Base-by-base conservation (phyloP, 345 rosid genomes). In the Garcia nutans region DNA sequence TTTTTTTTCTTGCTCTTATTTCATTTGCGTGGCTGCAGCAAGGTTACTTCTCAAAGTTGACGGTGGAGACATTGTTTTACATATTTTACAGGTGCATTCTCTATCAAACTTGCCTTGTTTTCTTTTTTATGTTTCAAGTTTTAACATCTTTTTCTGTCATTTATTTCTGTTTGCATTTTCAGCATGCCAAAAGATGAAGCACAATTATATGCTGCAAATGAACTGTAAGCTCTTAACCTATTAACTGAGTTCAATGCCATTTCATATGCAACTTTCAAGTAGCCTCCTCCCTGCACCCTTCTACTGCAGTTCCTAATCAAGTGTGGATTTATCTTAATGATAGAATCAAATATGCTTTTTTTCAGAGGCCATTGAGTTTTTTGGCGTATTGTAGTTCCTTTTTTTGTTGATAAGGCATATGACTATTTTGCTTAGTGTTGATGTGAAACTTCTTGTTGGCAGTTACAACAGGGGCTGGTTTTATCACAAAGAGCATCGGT, bases 161-260 rank as follows among this genome's bases (percentile, higher is more conserved):
- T 33, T 15, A 6, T 31, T 31, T 49, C 8, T 54, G 17, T 72
- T 23, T 37, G 72, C 60, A 66, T 70, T 75, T 83, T 73, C 92
- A 96, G 97, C 92, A 91, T 96, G 98, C 98, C 99, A 16, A 93
- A 87, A 87, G 99, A 96, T 26, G 99, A 93, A 82, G 97, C 95
- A 60, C 99, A 96, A 72, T 79, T 96, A 68, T 79, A 82, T 70
- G 99, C 99, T 47, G 97, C 99, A 55, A 88, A 91, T 73, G 98
- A 93, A 91, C 98, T 96, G 98, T 92, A 89, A 73, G 97, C 74
- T 70, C 81, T 68, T 59, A 47, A 16, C 77, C 45, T 5, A 23
- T 67, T 60, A 41, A 65, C 76, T 17, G 16, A 24, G 52, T 63
- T 33, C 28, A 26, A 7, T 74, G 17, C 31, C 42, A 23, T 28